phyloP scores from a whole-genome alignment of 2,329 filamentous ascomycete genomes.

The Xylaria sp. region DNA sequence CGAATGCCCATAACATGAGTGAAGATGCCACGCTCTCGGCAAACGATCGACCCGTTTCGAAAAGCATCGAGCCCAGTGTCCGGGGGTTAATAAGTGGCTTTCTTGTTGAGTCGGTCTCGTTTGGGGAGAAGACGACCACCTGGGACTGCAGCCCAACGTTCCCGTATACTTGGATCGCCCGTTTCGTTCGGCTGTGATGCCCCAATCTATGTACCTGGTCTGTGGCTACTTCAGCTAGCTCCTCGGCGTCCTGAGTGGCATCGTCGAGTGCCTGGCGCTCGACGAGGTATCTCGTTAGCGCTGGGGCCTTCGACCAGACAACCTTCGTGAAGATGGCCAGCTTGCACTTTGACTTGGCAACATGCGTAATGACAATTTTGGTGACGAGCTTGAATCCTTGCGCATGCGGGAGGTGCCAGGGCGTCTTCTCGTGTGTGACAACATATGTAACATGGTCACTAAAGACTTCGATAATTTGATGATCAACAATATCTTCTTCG shows the following conservation, averaged over 20 bases:
- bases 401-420: slow-evolving; percentile 88
- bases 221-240: slow-evolving; percentile 78
- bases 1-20: slow-evolving; percentile 81
- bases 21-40: slow-evolving; percentile 79
- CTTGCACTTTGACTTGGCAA: slow-evolving; percentile 92
- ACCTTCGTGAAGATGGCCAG: slow-evolving; percentile 87
- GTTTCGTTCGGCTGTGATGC: slow-evolving; percentile 77
- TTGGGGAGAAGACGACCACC: slow-evolving; percentile 69
- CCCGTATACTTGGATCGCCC: slow-evolving; percentile 83
- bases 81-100: slow-evolving; percentile 70
- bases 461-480: slow-evolving; percentile 86
- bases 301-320: slow-evolving; percentile 81
- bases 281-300: slow-evolving; percentile 69
- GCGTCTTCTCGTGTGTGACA: slow-evolving; percentile 69
- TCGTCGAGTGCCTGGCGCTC: slow-evolving; percentile 80
- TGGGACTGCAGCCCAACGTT: slow-evolving; percentile 76
- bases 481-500: slow-evolving; percentile 76
- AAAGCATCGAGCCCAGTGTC: slow-evolving; percentile 74
- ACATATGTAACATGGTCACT: slow-evolving; percentile 79
- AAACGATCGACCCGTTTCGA: slow-evolving; percentile 78
- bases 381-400: slow-evolving; percentile 83
- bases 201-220: slow-evolving; percentile 82
- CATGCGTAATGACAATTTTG: slow-evolving; percentile 93
- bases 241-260: slow-evolving; percentile 75
- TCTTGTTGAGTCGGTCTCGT: slow-evolving; percentile 58